These are phyloP conservation scores for Colletotrichum shisoi DNA, from an alignment of 2,329 filamentous ascomycete species.

Conservation along the genomic window DNA sequence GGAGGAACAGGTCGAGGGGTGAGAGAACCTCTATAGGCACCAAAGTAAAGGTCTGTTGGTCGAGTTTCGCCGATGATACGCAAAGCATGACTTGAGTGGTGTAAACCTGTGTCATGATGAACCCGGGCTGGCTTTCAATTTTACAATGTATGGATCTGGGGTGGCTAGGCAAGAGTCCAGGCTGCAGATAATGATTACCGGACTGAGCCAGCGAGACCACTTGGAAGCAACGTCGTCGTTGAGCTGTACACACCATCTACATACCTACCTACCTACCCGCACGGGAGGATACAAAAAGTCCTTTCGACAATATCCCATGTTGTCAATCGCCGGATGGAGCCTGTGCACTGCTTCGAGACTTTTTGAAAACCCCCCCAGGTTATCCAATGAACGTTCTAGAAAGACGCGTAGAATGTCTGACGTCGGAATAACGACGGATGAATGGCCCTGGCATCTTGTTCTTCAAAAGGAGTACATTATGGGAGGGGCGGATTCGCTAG, in stretches of 20 bases:
- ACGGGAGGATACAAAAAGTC: background rate
- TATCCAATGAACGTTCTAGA: constrained; percentile 2
- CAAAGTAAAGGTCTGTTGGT: background rate
- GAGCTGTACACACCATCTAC: background rate
- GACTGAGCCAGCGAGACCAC: background rate
- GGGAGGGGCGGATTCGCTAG: background rate
- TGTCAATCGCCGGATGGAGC: background rate
- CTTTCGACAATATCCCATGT: background rate
- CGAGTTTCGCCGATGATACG: constrained; percentile 10
- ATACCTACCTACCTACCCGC: background rate
- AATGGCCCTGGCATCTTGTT: constrained; percentile 8
- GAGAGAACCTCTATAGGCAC: constrained; percentile 38
- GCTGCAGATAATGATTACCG: background rate
- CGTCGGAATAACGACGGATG: constrained; percentile 1
- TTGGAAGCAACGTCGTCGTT: background rate
- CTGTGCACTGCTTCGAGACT: background rate
- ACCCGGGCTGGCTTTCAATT: background rate
- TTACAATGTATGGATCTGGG: background rate
- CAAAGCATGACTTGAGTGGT: constrained; percentile 4
- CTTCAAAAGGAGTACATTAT: background rate
- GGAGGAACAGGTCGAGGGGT: constrained; percentile 45
- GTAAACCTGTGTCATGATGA: background rate
- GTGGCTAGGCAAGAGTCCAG: constrained; percentile 1
- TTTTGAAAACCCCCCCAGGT: background rate
- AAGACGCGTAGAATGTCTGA: constrained; percentile 1